Percentiles rank a stretch among this genome's conserved stretches.
phyloP scores from a whole-genome alignment of 164 flowering plant genomes.

The Stephania yunnanensis region DNA sequence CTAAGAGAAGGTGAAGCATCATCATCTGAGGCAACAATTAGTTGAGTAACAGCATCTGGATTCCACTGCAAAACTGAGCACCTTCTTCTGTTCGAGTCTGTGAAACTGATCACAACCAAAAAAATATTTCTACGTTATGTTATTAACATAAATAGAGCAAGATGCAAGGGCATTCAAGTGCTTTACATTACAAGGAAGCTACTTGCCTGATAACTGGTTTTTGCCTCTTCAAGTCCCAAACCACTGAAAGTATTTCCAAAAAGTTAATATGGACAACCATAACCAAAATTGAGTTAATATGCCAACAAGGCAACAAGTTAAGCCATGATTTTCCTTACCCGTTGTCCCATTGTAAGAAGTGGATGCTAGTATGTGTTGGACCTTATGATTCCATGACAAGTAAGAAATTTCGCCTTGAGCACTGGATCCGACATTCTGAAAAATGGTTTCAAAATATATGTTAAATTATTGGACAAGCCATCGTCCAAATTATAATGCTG shows the following conservation, averaged over 20 bases:
- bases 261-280: background rate
- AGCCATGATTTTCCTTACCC: conserved; percentile 34
- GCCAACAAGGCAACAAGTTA: background rate
- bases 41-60: conserved; percentile 91
- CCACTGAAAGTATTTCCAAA: conserved; percentile 41
- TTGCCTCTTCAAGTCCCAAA: conserved; percentile 96
- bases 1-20: conserved; percentile 70
- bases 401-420: conserved; percentile 89
- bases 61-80: conserved; percentile 99
- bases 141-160: background rate
- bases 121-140: conserved; percentile 1
- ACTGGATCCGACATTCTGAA: conserved; percentile 85
- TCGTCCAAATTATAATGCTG: background rate
- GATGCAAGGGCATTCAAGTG: background rate
- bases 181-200: conserved; percentile 3
- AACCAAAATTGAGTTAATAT: background rate
- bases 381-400: conserved; percentile 91
- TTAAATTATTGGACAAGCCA: background rate
- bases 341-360: conserved; percentile 86
- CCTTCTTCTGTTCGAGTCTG: conserved; percentile 77
- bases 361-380: conserved; percentile 84
- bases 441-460: background rate
- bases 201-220: conserved; percentile 85
- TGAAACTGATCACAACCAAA: conserved; percentile 44
- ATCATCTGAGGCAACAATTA: conserved; percentile 97